These are phyloP conservation scores for Umbelopsis sp. DNA, from an alignment of 192 early-diverging fungal genomes.

Conservation along the genomic window DNA sequence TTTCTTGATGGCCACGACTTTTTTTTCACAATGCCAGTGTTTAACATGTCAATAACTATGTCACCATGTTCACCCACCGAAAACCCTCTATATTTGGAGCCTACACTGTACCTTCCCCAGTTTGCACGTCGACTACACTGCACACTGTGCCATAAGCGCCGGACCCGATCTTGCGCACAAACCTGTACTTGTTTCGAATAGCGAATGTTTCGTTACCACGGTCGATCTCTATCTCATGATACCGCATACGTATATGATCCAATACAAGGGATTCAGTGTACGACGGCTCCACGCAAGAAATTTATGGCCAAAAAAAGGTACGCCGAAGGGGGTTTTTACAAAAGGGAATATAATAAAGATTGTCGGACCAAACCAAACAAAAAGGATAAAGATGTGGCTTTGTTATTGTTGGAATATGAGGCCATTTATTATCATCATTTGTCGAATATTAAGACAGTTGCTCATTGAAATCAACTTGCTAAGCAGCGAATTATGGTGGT, in stretches of 20 bases:
- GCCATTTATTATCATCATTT: no score
- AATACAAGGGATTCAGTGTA: no score
- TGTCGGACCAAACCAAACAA: no score
- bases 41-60: conserved; percentile 74
- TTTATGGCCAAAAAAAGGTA: background rate
- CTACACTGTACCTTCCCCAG: background rate
- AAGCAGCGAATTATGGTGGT: background rate
- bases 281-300: background rate
- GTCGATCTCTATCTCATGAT: conserved; percentile 34
- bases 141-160: conserved; percentile 91
- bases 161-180: conserved; percentile 84
- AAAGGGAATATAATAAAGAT: no score
- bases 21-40: background rate
- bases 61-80: conserved; percentile 65
- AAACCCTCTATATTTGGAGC: no score
- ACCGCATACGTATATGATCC: background rate
- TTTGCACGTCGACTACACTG: conserved; percentile 44
- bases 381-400: no score
- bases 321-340: no score
- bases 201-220: conserved; percentile 36
- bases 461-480: no score
- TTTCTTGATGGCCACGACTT: conserved; percentile 94
- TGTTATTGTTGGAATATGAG: no score
- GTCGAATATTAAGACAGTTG: no score
- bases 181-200: conserved; percentile 58